A percentile compares a stretch with the other conserved stretches of the same genome.
phyloP scores from a whole-genome alignment of 2,329 filamentous ascomycete genomes.

The Monosporascus cannonballus region DNA sequence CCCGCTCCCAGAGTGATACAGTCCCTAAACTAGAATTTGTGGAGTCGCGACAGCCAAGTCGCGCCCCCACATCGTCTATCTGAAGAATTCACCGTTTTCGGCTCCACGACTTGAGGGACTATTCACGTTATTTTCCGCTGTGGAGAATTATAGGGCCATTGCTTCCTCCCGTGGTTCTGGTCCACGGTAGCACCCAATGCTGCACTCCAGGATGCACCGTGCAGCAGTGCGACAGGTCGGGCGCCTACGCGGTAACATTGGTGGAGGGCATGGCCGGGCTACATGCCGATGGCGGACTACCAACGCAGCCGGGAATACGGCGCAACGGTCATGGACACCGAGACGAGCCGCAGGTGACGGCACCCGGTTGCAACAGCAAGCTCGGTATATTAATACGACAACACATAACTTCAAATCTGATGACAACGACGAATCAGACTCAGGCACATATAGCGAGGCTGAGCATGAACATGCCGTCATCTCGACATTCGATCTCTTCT shows the following conservation, averaged over 20 bases:
- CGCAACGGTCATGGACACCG: slow-evolving; percentile 2
- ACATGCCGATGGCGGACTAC: slow-evolving; percentile 7
- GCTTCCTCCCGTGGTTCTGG: background rate
- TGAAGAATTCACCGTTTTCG: too few species aligned
- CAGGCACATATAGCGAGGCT: slow-evolving; percentile 40
- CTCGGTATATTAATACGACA: slow-evolving; percentile 15
- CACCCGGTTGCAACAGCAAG: slow-evolving; percentile 3
- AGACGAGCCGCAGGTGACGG: slow-evolving; percentile 1
- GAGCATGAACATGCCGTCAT: slow-evolving; percentile 47
- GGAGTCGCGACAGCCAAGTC: too few species aligned
- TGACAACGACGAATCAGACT: slow-evolving; percentile 25
- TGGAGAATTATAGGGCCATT: background rate
- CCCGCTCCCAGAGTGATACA: too few species aligned
- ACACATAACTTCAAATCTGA: slow-evolving; percentile 6
- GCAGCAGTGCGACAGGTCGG: slow-evolving; percentile 17
- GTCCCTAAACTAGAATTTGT: too few species aligned
- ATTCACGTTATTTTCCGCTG: background rate
- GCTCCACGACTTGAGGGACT: too few species aligned
- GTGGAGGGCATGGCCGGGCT: slow-evolving; percentile 5
- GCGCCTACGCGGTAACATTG: slow-evolving; percentile 12
- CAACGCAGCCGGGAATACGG: background rate
- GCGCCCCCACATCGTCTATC: too few species aligned
- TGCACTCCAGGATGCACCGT: slow-evolving; percentile 16
- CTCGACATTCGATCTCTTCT: slow-evolving; percentile 46
- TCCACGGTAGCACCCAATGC: background rate